Percentiles rank a stretch among this genome's conserved stretches.
phyloP scores from a whole-genome alignment of 2,329 filamentous ascomycete genomes.

The Fusarium sp. region DNA sequence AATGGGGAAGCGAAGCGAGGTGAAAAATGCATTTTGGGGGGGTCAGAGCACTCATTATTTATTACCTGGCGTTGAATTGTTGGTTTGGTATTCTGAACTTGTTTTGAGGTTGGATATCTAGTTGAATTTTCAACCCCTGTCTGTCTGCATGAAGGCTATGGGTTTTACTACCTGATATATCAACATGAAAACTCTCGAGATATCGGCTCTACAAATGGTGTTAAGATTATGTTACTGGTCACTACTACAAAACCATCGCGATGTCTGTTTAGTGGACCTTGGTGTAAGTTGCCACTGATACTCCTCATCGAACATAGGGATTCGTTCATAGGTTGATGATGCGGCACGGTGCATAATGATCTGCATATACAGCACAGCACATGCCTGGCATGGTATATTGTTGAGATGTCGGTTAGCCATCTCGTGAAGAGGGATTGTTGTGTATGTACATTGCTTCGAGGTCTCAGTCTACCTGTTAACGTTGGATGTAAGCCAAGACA shows the following conservation, averaged over 20 bases:
- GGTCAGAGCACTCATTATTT: slow-evolving; percentile 2
- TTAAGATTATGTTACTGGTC: no score
- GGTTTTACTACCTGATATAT: background rate
- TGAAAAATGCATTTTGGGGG: slow-evolving; percentile 20
- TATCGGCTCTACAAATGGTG: background rate
- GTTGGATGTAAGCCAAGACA: background rate
- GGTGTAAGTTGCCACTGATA: slow-evolving; percentile 30
- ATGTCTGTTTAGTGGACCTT: slow-evolving; percentile 36
- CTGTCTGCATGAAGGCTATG: slow-evolving; percentile 7
- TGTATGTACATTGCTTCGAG: background rate
- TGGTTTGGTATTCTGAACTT: slow-evolving; percentile 18
- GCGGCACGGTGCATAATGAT: slow-evolving; percentile 42
- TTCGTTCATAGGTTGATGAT: slow-evolving; percentile 18
- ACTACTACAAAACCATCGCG: background rate
- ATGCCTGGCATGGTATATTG: slow-evolving; percentile 9
- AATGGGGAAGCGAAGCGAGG: slow-evolving; percentile 22
- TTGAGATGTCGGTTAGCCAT: background rate
- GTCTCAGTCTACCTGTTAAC: background rate
- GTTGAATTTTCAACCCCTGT: slow-evolving; percentile 1
- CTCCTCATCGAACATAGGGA: slow-evolving; percentile 10
- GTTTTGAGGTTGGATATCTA: slow-evolving; percentile 8
- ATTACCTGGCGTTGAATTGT: slow-evolving; percentile 31
- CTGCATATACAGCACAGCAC: slow-evolving; percentile 29
- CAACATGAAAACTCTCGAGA: background rate
- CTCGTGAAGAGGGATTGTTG: background rate